Base-by-base conservation (phyloP, 192 early-diverging fungal species). In the Diversispora epigaea region DNA sequence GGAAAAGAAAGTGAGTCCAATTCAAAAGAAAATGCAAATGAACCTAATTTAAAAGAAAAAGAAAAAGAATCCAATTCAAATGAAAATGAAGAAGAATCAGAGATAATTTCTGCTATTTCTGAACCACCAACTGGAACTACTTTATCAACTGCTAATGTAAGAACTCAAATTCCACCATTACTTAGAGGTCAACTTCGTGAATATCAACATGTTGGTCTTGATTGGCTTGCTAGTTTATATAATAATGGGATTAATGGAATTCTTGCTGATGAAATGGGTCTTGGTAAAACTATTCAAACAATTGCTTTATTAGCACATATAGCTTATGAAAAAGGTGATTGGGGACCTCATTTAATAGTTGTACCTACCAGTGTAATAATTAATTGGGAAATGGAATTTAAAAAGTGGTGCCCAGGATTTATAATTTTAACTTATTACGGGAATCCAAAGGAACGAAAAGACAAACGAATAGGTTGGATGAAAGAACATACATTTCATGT, bases 161-260 rank as follows among this genome's bases (percentile, higher is more conserved):
- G 80, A 46, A 88, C 87, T 47, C 77, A 73, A 40, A 81, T 88
- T 6, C 90, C 91, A 2, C 84, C 84, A 65, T 80, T 93, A 40
- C 70, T 93, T 56, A 82, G 90, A 17, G 90, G 90, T 39, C 82
- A 75, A 22, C 85, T 98, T 77, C 88, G 94, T 60, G 91, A 92
- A 78, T 96, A 98, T 81, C 96, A 98, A 78, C 84, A 92, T 57
- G 90, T 93, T 21, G 96, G 96, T 3, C 81, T 96, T 78, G 93
- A 93, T 72, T 98, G 96, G 96, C 82, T 98, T 39, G 92, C 91
- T 15, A 89, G 86, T 66, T 81, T 98, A 45, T 96, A 95, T 79
- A 88, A 88, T 56, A 93, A 95, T 66, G 89, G 91, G 4, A 79
- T 95, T 58, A 96, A 94, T 76, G 89, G 89, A 43, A 90, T 90